Evolutionary conservation across 2,329 filamentous ascomycete genomes (phyloP), one percentile per base, ranked within the genome.

Genomic region (Teratosphaeriaceae sp.): DNA sequence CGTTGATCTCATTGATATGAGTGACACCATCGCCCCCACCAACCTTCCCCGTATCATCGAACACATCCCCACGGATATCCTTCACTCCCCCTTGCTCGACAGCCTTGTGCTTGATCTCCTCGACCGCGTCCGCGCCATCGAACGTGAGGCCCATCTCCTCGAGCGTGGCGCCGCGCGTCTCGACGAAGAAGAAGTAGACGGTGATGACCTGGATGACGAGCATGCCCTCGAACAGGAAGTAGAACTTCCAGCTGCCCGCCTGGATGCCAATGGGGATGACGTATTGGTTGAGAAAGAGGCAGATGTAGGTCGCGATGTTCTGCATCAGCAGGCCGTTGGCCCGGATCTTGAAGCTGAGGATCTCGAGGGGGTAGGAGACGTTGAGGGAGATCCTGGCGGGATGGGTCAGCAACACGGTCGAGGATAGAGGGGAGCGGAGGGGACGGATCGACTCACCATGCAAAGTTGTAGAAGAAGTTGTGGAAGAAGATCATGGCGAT

Each of bases 181-280:
- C 77, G 0, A 76, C 76, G 58, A 76, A 79, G 67, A 79, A 78
- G 62, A 78, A 74, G 63, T 77, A 79, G 34, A 39, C 37, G n/a
- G 18, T 16, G 23, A 39, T 20, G 21, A 39, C 7, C 23, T 39
- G 9, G 37, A 39, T 27, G 37, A 19, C 13, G n/a, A 39, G 8
- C 37, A 20, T 26, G 37, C 20, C 20, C 6, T 19, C 5, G 37
- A 11, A 39, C 20, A 39, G 7, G 37, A 27, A 11, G 37, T 39
- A 39, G 18, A 39, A 39, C 22, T 39, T 39, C 37, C 22, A 39
- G 37, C 7, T 11, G 20, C 22, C 88, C 3, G 76, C 75, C 0
- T 24, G 15, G 37, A 39, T 11, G 18, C 21, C 37, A 18, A 39
- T 39, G 5, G 37, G 37, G 23, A 11, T 39, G 37, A 27, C 16